Evolutionary conservation across 805 yeast species (phyloP).

Genomic region (Martiniozyma abietophila): DNA sequence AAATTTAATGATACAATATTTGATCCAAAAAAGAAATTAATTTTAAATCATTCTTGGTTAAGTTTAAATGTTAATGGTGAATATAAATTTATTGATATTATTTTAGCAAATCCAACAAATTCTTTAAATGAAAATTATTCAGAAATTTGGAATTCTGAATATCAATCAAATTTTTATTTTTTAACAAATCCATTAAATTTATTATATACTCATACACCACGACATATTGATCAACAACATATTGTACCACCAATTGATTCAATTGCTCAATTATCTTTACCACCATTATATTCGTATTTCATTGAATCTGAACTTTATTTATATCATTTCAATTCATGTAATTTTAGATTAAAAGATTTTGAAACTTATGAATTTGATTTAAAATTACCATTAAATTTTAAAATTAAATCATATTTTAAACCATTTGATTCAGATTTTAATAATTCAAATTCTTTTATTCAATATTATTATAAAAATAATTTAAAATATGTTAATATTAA

Average conservation of each 20-base stretch:
- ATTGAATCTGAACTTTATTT: conserved; percentile 50
- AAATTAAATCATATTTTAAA: conserved; percentile 52
- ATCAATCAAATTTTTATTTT: conserved; percentile 42
- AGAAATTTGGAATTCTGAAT: conserved; percentile 24
- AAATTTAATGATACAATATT: conserved; percentile 32
- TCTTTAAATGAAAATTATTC: conserved; percentile 36
- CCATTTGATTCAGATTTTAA: conserved; percentile 28
- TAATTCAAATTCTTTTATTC: conserved; percentile 55
- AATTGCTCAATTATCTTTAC: conserved; percentile 67
- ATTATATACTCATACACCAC: conserved; percentile 82
- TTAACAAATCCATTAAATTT: conserved; percentile 65
- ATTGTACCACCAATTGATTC: conserved; percentile 78
- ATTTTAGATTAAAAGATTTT: conserved; percentile 60
- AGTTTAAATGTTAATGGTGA: conserved; percentile 66
- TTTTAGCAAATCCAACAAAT: conserved; percentile 51
- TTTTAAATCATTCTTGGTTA: conserved; percentile 84
- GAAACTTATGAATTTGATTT: conserved; percentile 77
- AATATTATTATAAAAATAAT: conserved; percentile 60
- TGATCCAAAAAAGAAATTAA: conserved; percentile 32
- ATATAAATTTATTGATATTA: conserved; percentile 72
- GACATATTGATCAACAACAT: conserved; percentile 71
- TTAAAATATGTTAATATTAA: conserved; percentile 68
- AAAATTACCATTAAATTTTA: conserved; percentile 61
- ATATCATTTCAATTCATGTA: conserved; percentile 64
- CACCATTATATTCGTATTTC: conserved; percentile 80